A percentile compares a stretch with the other conserved stretches of the same genome.
Evolutionary conservation across 192 early-diverging fungal species (phyloP).

Genomic region (Backusella australiensis): DNA sequence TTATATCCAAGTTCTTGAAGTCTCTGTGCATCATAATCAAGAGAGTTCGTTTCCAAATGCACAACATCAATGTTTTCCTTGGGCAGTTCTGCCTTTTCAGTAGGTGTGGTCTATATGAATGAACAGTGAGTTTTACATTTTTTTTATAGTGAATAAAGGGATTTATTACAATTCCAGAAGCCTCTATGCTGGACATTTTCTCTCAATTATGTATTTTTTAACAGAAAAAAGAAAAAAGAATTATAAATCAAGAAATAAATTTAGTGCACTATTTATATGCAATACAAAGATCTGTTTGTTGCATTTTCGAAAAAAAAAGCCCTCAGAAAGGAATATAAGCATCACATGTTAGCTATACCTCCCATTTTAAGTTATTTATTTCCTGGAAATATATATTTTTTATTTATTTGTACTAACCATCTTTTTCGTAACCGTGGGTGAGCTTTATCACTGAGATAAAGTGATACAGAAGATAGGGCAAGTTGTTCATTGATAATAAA

Average conservation of each 20-base stretch:
- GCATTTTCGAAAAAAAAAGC: neutral
- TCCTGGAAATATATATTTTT: neutral
- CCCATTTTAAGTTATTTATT: neutral
- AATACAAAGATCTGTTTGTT: neutral
- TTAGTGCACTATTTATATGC: neutral
- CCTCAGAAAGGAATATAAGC: neutral
- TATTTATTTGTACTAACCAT: neutral
- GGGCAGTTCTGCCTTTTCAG: neutral
- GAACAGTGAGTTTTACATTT: neutral
- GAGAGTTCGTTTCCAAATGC: neutral
- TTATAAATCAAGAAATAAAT: neutral
- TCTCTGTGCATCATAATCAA: constrained; percentile 36
- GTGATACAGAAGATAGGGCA: neutral
- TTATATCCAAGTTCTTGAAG: constrained; percentile 51
- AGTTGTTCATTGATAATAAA: neutral
- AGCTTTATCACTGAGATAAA: neutral
- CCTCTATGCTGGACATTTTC: neutral
- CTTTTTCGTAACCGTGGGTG: neutral
- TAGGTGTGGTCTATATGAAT: neutral
- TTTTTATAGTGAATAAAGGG: neutral
- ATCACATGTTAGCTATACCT: neutral
- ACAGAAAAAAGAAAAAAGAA: neutral
- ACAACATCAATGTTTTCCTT: neutral
- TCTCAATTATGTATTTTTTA: neutral
- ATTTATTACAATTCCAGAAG: neutral